phyloP scores from a whole-genome alignment of 768 basidiomycete species.

The Lentinula sp. region DNA sequence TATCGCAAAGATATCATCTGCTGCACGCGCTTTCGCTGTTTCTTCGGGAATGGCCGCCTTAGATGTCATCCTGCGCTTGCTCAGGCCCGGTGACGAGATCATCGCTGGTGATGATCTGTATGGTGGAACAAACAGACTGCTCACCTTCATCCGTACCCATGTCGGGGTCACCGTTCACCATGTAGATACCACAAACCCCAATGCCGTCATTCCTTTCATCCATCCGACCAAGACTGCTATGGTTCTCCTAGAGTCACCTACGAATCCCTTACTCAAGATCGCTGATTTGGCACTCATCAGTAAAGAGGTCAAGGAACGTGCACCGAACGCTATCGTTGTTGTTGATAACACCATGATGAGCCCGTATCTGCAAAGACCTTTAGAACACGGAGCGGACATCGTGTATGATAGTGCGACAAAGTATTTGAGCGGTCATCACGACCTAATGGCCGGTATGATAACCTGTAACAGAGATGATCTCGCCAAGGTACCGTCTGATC shows the following conservation, averaged over 20 bases:
- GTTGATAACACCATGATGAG: constrained; percentile 99
- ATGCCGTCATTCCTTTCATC: constrained; percentile 55
- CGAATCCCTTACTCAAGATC: constrained; percentile 95
- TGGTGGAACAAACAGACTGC: constrained; percentile 93
- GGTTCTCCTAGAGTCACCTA: constrained; percentile 96
- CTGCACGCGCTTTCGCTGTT: constrained; percentile 83
- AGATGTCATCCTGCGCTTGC: constrained; percentile 87
- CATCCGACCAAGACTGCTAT: constrained; percentile 76
- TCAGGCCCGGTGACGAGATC: constrained; percentile 94
- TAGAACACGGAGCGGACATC: constrained; percentile 94
- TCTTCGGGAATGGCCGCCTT: constrained; percentile 98
- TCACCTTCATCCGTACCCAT: constrained; percentile 83
- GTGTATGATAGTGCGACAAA: constrained; percentile 99
- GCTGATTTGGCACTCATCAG: constrained; percentile 84
- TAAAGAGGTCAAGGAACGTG: constrained; percentile 74
- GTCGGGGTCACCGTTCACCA: constrained; percentile 88
- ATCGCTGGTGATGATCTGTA: constrained; percentile 97
- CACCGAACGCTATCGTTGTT: constrained; percentile 76
- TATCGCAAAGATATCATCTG: constrained; percentile 93
- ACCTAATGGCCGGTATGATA: constrained; percentile 97
- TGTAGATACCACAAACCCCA: constrained; percentile 83
- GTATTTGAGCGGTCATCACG: constrained; percentile 96
- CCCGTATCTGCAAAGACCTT: constrained; percentile 90
- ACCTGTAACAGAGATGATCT: constrained; percentile 89
- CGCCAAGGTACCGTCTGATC: constrained; percentile 53